phyloP scores from a whole-genome alignment of 2,329 filamentous ascomycete genomes.

The Sporothrix curviconia region DNA sequence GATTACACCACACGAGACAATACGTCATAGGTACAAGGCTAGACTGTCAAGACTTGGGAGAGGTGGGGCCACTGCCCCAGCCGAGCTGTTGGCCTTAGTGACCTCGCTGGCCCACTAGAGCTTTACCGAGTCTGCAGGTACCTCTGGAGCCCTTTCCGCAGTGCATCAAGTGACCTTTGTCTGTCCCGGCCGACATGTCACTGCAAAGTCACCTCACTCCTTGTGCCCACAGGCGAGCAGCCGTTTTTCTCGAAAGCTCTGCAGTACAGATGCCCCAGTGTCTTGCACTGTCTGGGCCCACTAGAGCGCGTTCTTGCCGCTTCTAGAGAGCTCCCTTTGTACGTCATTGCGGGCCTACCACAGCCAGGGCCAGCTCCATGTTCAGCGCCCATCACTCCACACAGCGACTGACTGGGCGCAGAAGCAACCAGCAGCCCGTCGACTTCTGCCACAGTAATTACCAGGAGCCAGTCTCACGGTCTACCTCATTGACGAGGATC shows the following conservation, averaged over 20 bases:
- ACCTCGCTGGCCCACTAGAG: not conserved
- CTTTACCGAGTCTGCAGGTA: not conserved
- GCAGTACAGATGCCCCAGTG: too few species aligned
- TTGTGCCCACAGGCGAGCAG: too few species aligned
- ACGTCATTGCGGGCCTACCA: slow-evolving; percentile 5
- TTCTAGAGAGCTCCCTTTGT: not conserved
- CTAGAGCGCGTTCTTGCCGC: not conserved
- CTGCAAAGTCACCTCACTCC: not conserved
- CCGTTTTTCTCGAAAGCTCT: too few species aligned
- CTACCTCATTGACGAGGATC: not conserved
- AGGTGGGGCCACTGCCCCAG: not conserved
- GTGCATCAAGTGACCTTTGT: not conserved
- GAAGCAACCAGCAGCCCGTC: too few species aligned
- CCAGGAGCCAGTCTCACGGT: too few species aligned
- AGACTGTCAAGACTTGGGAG: not conserved
- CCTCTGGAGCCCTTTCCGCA: not conserved
- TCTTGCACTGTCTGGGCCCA: not conserved
- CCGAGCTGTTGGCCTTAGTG: not conserved
- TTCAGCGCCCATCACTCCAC: not conserved
- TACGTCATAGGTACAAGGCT: slow-evolving; percentile 17
- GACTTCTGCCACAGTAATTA: too few species aligned
- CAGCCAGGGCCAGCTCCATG: not conserved
- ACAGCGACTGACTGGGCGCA: not conserved
- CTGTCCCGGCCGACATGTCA: not conserved
- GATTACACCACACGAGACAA: slow-evolving; percentile 12